Evolutionary conservation across 768 basidiomycete species (phyloP).

Genomic region (Agrocybe pediades): DNA sequence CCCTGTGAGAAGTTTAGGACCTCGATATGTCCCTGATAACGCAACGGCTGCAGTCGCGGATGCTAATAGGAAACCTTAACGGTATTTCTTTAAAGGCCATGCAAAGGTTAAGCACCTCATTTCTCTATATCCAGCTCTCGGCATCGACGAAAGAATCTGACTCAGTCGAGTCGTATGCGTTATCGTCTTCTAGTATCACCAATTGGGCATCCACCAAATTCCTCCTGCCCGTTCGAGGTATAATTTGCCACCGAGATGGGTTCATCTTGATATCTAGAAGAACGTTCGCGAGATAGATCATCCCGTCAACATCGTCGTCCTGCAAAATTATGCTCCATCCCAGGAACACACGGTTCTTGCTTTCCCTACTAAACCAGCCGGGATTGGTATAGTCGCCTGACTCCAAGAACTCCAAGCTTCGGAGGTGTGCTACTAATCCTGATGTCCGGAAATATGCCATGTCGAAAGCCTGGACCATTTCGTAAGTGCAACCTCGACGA

Average conservation of each 20-base stretch:
- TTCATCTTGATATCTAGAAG: conserved; percentile 32
- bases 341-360: conserved; percentile 52
- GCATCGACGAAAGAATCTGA: conserved; percentile 28
- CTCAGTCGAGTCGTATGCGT: conserved; percentile 34
- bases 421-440: conserved; percentile 51
- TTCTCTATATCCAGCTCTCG: conserved; percentile 5
- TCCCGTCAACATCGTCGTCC: conserved; percentile 44
- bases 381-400: conserved; percentile 23
- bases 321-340: conserved; percentile 70
- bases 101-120: not conserved
- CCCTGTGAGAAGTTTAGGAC: too few relatives aligned
- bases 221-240: conserved; percentile 19
- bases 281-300: conserved; percentile 42
- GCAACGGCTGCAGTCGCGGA: too few relatives aligned
- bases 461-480: conserved; percentile 57
- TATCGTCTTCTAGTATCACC: conserved; percentile 29
- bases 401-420: conserved; percentile 35
- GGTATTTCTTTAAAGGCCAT: not conserved
- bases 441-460: conserved; percentile 56
- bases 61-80: not conserved
- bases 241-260: conserved; percentile 35
- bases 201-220: conserved; percentile 33
- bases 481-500: conserved; percentile 58
- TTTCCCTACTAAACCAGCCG: conserved; percentile 16
- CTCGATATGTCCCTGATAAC: too few relatives aligned